Evolutionary conservation across 73 alveolate species (phyloP).

Genomic region (Effrenium voratum): DNA sequence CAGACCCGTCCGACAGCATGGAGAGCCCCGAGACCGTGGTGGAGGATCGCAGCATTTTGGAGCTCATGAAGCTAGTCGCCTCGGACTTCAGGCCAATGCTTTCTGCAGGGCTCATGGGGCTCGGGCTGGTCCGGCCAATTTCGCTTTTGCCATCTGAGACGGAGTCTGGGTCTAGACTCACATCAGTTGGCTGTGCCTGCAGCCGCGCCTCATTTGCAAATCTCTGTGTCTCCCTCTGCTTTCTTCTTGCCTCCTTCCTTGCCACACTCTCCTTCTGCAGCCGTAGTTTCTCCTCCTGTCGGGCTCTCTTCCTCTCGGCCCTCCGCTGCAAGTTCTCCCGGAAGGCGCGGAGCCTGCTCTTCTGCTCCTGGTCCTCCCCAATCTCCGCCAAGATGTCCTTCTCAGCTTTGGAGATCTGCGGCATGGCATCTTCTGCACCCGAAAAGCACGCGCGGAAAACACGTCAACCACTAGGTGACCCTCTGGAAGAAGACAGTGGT

Average conservation of each 20-base stretch:
- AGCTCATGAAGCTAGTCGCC: slow-evolving; percentile 39
- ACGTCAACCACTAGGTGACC: background rate
- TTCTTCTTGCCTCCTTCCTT: slow-evolving; percentile 7
- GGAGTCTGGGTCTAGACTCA: background rate
- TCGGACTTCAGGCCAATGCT: background rate
- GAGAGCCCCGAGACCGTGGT: slow-evolving; percentile 65
- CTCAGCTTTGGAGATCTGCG: slow-evolving; percentile 59
- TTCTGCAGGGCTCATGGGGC: no score
- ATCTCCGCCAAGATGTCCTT: slow-evolving; percentile 43
- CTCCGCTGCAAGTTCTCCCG: slow-evolving; percentile 39
- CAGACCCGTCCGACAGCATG: background rate
- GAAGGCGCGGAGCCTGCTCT: slow-evolving; percentile 60
- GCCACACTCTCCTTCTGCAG: slow-evolving; percentile 24
- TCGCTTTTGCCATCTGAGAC: background rate
- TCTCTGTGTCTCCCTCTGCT: slow-evolving; percentile 37
- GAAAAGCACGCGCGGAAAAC: background rate
- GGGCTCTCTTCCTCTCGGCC: slow-evolving; percentile 34
- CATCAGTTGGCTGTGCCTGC: background rate
- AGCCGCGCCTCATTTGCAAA: background rate
- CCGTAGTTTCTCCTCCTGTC: slow-evolving; percentile 25
- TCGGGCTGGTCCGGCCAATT: background rate
- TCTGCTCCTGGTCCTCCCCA: slow-evolving; percentile 18
- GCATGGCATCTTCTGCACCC: background rate
- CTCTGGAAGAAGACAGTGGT: background rate
- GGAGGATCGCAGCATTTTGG: slow-evolving; percentile 33